phyloP scores from a whole-genome alignment of 768 basidiomycete genomes.

The Agrocybe pediades region DNA sequence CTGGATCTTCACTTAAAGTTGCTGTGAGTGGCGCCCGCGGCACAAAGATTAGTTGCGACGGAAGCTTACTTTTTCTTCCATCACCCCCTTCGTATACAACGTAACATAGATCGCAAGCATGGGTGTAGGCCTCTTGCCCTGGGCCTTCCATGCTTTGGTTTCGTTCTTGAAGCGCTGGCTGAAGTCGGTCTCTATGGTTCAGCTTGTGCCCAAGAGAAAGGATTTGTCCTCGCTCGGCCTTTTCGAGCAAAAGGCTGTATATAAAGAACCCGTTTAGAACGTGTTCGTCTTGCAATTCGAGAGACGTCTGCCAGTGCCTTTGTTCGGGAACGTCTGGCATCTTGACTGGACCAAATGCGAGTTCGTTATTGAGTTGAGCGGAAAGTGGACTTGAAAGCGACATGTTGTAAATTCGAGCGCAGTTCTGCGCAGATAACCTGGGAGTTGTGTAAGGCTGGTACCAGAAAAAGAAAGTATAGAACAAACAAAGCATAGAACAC shows the following conservation, averaged over 20 bases:
- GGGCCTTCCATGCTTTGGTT: neutral
- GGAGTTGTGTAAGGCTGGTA: no score
- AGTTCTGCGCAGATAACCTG: conserved; percentile 10
- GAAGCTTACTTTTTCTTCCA: neutral
- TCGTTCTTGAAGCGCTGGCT: neutral
- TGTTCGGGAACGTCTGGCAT: neutral
- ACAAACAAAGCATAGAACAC: neutral
- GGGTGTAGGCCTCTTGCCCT: neutral
- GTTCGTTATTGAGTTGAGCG: neutral
- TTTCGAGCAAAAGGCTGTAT: conserved; percentile 21
- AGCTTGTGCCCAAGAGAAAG: conserved; percentile 14
- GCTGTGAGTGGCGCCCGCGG: no score
- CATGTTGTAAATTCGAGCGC: conserved; percentile 13
- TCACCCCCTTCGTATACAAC: neutral
- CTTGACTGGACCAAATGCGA: neutral
- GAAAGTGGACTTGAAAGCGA: neutral
- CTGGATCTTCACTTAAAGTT: conserved; percentile 14
- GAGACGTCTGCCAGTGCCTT: conserved; percentile 6
- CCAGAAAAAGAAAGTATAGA: neutral
- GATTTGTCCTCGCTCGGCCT: conserved; percentile 11
- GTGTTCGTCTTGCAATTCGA: conserved; percentile 14
- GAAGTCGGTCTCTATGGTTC: conserved; percentile 1
- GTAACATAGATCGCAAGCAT: neutral
- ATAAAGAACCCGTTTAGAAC: conserved; percentile 24
- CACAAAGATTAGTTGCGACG: neutral